Conservation (phyloP, 345 rosid species). For the Arabis alpina region DNA sequence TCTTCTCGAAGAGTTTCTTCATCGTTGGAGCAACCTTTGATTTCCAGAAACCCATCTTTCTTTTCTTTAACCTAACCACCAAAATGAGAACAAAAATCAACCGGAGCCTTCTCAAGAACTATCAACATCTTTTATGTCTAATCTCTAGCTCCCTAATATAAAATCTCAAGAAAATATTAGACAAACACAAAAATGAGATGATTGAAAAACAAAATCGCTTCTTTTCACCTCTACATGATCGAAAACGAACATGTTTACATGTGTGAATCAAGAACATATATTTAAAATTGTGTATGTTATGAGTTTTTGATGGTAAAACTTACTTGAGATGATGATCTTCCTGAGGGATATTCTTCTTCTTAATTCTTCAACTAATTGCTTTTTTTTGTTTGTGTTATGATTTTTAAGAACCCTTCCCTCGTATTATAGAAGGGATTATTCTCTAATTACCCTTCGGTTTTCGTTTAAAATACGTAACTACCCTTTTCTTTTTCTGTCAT, state of each 20-base stretch:
- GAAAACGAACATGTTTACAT: conserved; percentile 4
- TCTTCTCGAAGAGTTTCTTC: conserved; percentile 77
- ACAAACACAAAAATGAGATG: conserved; percentile 4
- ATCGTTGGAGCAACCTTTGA: conserved; percentile 77
- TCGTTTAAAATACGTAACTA: conserved; percentile 19
- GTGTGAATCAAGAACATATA: background rate
- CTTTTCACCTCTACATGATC: background rate
- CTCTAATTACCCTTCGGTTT: conserved; percentile 8
- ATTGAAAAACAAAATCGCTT: background rate
- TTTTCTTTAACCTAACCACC: background rate
- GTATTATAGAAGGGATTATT: conserved; percentile 33
- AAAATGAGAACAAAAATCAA: background rate
- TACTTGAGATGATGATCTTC: conserved; percentile 35
- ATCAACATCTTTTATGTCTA: background rate
- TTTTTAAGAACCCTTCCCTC: conserved; percentile 12
- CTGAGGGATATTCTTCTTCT: conserved; percentile 25
- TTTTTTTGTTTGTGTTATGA: conserved; percentile 1
- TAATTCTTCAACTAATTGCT: conserved; percentile 6
- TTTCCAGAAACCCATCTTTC: conserved; percentile 79
- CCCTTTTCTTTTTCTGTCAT: conserved; percentile 30
- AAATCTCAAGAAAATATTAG: background rate
- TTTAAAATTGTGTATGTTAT: background rate
- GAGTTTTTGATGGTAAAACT: conserved; percentile 14
- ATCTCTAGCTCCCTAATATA: background rate
- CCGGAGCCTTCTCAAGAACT: too few species aligned